Conservation (phyloP, 2,329 filamentous ascomycete species). For the Harringtonia lauricola region DNA sequence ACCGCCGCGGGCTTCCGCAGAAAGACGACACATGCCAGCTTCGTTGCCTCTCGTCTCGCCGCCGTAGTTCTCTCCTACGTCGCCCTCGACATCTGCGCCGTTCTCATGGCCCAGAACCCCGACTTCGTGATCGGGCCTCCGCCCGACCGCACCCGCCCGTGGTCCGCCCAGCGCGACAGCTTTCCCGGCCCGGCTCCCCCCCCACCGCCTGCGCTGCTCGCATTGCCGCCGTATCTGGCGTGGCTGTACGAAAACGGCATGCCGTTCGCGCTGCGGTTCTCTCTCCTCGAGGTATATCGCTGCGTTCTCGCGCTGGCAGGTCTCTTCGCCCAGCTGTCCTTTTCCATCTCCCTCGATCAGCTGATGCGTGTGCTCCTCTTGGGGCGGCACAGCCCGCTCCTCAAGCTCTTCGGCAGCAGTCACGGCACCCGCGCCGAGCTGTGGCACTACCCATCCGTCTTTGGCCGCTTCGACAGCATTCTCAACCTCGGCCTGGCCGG, state of each 20-base stretch:
- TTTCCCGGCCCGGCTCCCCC: slow-evolving; percentile 23
- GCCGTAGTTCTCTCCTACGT: slow-evolving; percentile 49
- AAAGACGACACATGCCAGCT: slow-evolving; percentile 27
- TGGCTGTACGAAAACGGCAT: slow-evolving; percentile 15
- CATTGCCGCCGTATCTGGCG: slow-evolving; percentile 26
- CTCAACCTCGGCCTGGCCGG: slow-evolving; percentile 63
- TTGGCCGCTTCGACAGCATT: slow-evolving; percentile 44
- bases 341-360: slow-evolving; percentile 40
- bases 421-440: slow-evolving; percentile 34
- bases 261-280: slow-evolving; percentile 8
- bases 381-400: slow-evolving; percentile 10
- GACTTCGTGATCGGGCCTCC: slow-evolving; percentile 55
- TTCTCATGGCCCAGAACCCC: slow-evolving; percentile 61
- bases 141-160: slow-evolving; percentile 13
- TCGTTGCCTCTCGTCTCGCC: slow-evolving; percentile 33
- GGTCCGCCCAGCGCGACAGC: slow-evolving; percentile 13
- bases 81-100: slow-evolving; percentile 57
- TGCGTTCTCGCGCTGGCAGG: slow-evolving; percentile 42
- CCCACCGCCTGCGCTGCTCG: slow-evolving; percentile 26
- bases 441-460: slow-evolving; percentile 42
- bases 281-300: slow-evolving; percentile 43
- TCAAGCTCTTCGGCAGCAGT: slow-evolving; percentile 42
- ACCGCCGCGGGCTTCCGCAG: slow-evolving; percentile 36
- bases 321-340: slow-evolving; percentile 49
- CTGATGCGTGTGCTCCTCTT: slow-evolving; percentile 7